Base-by-base conservation (phyloP, 2,329 filamentous ascomycete genomes). In the Aspergillus brasiliensis region DNA sequence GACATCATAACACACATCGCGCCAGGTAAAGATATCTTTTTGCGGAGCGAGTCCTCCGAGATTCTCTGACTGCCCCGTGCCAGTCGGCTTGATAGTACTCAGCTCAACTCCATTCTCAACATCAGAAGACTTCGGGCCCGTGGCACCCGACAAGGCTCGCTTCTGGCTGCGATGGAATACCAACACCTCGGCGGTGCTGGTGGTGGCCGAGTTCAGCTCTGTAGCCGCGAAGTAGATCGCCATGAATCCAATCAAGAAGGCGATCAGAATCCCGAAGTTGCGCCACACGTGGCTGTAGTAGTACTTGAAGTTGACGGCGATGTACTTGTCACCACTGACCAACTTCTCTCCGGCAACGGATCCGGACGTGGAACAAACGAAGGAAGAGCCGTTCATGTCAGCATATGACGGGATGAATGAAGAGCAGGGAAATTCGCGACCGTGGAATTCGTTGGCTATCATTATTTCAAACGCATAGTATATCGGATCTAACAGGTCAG, bases 401-500 rank as follows among this genome's bases (percentile, higher is more conserved):
- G 73, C 75, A 52, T 84, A 85, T 3, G 58, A 64, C 0, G 84
- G 82, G 15, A 85, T 72, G 48, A 78, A 79, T 2, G 70, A 62
- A 0, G 75, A 73, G 65, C 84, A 86, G 2, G 62, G 56, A 69
- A 88, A 94, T 0, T 87, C 67, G 15, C 87, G 84, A 56, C 80
- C 79, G 66, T 86, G 76, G 63, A 96, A 96, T 74, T 96, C 92
- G 75, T 96, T 96, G 63, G 91, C 84, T 81, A 95, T 88, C 21
- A 96, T 81, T 0, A 88, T 80, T 73, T 96, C 91, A 67, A 96
- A 96, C 0, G 88, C 86, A 62, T 95, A 96, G 2, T 85, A 87
- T 3, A 96, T 83, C 3, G 91, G 91, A 60, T 95, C 57, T 59
- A 15, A 34, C 31, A n/a, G 15, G 38, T 59, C 23, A 59, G 57